These are phyloP conservation scores for Pichia sp. DNA, from an alignment of 1,139 yeast genomes.

Conservation along the genomic window DNA sequence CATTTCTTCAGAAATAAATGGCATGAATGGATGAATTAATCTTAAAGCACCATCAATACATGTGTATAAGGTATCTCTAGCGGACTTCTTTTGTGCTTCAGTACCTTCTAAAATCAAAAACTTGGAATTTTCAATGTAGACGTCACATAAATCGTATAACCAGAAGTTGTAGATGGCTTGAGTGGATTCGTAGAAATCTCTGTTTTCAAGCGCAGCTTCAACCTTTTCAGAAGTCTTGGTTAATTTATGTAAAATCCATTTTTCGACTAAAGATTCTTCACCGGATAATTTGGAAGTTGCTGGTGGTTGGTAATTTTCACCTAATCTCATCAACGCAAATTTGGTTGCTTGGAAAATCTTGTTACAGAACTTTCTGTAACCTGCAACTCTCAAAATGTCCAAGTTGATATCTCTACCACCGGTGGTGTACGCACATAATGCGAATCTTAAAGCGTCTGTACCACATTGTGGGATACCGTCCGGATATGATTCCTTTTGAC, in stretches of 20 bases:
- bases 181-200: conserved; percentile 88
- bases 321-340: conserved; percentile 89
- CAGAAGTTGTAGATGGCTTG: conserved; percentile 86
- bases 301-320: conserved; percentile 80
- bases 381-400: conserved; percentile 95
- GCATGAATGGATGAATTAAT: conserved; percentile 97
- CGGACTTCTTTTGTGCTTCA: conserved; percentile 73
- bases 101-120: conserved; percentile 87
- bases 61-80: conserved; percentile 89
- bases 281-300: conserved; percentile 57
- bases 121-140: conserved; percentile 95
- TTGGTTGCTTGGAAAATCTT: conserved; percentile 98
- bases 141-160: conserved; percentile 92
- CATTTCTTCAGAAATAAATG: conserved; percentile 92
- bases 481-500: conserved; percentile 88
- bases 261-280: conserved; percentile 84
- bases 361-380: conserved; percentile 98
- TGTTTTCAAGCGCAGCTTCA: conserved; percentile 60
- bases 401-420: conserved; percentile 98
- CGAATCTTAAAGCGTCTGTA: conserved; percentile 96
- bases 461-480: conserved; percentile 99
- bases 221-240: conserved; percentile 60
- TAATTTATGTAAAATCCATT: conserved; percentile 91
- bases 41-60: conserved; percentile 87
- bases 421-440: conserved; percentile 95